phyloP scores from a whole-genome alignment of 495 filamentous ascomycete species.

The Terfezia claveryi region DNA sequence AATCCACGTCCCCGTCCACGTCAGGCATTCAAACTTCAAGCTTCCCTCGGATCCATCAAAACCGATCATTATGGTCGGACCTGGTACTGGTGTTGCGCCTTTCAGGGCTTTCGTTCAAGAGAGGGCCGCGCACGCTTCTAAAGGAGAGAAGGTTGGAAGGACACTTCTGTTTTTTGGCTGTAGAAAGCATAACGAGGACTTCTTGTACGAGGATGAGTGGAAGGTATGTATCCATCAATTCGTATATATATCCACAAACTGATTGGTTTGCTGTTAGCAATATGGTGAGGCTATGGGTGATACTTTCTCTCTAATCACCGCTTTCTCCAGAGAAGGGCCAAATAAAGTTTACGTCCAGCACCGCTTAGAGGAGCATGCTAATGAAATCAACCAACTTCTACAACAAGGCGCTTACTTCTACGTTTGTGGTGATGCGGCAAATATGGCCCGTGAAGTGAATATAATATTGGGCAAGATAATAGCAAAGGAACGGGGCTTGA shows the following conservation, averaged over 20 bases:
- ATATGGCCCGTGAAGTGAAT: conserved; percentile 97
- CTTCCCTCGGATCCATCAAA: conserved; percentile 84
- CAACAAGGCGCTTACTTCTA: conserved; percentile 86
- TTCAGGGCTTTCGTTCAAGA: conserved; percentile 94
- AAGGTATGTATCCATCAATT: conserved; percentile 38
- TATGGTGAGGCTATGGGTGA: conserved; percentile 66
- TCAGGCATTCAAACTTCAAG: conserved; percentile 98
- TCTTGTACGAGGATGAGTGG: conserved; percentile 80
- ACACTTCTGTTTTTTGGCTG: conserved; percentile 92
- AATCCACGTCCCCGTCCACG: conserved; percentile 83
- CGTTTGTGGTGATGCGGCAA: conserved; percentile 91
- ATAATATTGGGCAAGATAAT: conserved; percentile 64
- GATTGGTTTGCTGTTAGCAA: conserved; percentile 29
- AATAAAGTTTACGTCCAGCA: conserved; percentile 98
- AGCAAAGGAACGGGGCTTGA: conserved; percentile 53
- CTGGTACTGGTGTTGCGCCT: conserved; percentile 89
- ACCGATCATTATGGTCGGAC: conserved; percentile 88
- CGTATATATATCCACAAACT: no score
- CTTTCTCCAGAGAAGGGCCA: conserved; percentile 68
- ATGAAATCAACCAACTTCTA: conserved; percentile 71
- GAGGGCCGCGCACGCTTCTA: conserved; percentile 54
- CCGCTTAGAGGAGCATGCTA: conserved; percentile 56
- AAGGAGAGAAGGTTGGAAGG: conserved; percentile 67
- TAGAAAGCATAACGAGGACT: conserved; percentile 65
- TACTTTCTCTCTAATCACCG: conserved; percentile 66